Evolutionary conservation across 1,284 basidiomycete species (phyloP), one percentile per base, ranked within the genome.

Genomic region (Austroboletus rostrupii): DNA sequence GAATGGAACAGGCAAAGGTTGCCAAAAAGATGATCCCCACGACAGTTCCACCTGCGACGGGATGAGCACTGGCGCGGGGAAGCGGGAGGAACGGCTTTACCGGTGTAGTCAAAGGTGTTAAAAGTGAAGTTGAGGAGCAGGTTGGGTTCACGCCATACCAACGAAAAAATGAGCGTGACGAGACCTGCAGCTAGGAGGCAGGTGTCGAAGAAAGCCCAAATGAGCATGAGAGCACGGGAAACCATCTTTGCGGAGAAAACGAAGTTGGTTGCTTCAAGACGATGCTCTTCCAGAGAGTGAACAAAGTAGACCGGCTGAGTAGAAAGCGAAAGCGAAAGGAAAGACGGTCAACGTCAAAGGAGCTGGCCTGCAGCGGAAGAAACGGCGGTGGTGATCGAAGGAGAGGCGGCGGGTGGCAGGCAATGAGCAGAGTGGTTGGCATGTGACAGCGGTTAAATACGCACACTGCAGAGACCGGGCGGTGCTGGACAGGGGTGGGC

Each of bases 91-190:
- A n/a, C 53, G 21, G 21, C 12, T 65, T 65, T 63, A 88, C 90
- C 75, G 29, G 75, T 79, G 32, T 90, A 70, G 57, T 89, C 78
- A 45, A 72, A 61, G 11, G 68, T 59, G 49, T 72, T 76, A 45
- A 92, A 68, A 21, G 86, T 78, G 69, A 92, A 73, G 64, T 89
- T 87, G 65, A 86, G 73, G 53, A 91, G 67, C 33, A 86, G 64
- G 60, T 86, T 76, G 9, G 79, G 74, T 43, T 73, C 70, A 43
- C 80, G 76, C 85, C 85, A 91, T 29, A 87, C 65, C 52, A 90
- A 69, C 17, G 88, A 87, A 45, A 90, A 71, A 41, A 75, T 76
- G 53, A 92, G 70, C 17, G 81, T 70, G 47, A 91, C 56, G 43
- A 74, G 70, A 36, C 85, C 88, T 8, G 85, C 80, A n/a, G 72